Evolutionary conservation across 2,329 filamentous ascomycete species (phyloP), one percentile per base, ranked within the genome.

Genomic region (Hymenotorrendiella dingleyae): DNA sequence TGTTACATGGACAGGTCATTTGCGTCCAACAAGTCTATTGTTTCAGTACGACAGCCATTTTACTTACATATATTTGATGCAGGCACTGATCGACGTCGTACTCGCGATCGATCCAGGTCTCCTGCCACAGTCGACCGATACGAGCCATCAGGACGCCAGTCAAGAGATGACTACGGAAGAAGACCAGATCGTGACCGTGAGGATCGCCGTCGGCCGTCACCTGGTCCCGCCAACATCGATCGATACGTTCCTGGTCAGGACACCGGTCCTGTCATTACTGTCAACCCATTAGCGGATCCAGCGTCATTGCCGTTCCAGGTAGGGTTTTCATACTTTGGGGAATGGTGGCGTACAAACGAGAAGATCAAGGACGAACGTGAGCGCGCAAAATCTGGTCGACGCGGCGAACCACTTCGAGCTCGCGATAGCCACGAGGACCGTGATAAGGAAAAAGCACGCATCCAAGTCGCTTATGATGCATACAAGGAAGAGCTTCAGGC

Each of bases 281-380:
- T 70, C 14, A 90, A 90, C 53, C 84, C 84, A 7, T 67, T 91
- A 3, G 72, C 76, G 10, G 84, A 91, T 49, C 86, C 86, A 2
- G 71, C 84, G 54, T 78, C 78, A 47, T 71, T 91, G 8, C 78
- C 84, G 3, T 89, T 84, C 49, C 86, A 91, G 60, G 86, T 90
- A 42, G 86, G 86, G 2, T 91, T 91, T 64, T 90, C 85, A 11
- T 91, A 84, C 63, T 91, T 87, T 56, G 82, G 86, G 14, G 86
- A 91, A 63, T 91, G 86, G 86, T 91, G 86, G 86, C 78, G 86
- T 47, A 72, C 82, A 52, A 87, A 90, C 54, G 84, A 90, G 62
- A 81, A 81, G 58, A 84, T 90, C 59, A 90, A 88, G 63, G 84
- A 90, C 38, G 85, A 90, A 48, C 84, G 82, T 56, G 86, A 91